Evolutionary conservation across 2,329 filamentous ascomycete genomes (phyloP).

Genomic region (Fusarium sambucinum): DNA sequence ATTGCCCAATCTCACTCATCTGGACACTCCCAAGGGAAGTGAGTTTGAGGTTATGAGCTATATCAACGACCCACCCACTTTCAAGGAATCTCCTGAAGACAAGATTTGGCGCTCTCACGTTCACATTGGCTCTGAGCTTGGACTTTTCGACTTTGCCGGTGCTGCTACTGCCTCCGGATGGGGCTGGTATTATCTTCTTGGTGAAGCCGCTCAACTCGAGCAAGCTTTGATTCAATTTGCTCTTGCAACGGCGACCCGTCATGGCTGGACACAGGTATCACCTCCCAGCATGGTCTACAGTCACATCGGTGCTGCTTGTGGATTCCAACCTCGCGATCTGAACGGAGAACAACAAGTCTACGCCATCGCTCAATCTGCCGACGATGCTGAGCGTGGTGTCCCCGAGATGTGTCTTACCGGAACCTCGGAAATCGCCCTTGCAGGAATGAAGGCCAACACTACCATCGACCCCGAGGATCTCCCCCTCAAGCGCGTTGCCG

Average conservation of each 20-base stretch:
- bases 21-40: constrained; percentile 77
- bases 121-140: constrained; percentile 86
- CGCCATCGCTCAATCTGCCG: constrained; percentile 74
- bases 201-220: constrained; percentile 92
- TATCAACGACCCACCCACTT: constrained; percentile 77
- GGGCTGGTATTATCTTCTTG: constrained; percentile 98
- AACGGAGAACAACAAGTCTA: constrained; percentile 95
- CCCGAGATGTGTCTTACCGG: constrained; percentile 83
- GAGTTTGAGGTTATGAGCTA: constrained; percentile 76
- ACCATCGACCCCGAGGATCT: constrained; percentile 74
- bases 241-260: constrained; percentile 75
- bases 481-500: constrained; percentile 83
- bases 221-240: constrained; percentile 93
- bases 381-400: constrained; percentile 70
- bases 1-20: constrained; percentile 87
- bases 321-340: constrained; percentile 92
- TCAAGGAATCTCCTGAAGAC: constrained; percentile 46
- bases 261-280: constrained; percentile 83
- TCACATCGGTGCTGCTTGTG: constrained; percentile 90
- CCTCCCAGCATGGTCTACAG: constrained; percentile 93
- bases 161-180: constrained; percentile 88
- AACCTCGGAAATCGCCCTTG: constrained; percentile 94
- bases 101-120: constrained; percentile 79
- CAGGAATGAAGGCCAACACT: constrained; percentile 85
- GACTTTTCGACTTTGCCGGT: constrained; percentile 88